Base-by-base conservation (phyloP, 192 early-diverging fungal genomes). In the Backusella liffmaniae region DNA sequence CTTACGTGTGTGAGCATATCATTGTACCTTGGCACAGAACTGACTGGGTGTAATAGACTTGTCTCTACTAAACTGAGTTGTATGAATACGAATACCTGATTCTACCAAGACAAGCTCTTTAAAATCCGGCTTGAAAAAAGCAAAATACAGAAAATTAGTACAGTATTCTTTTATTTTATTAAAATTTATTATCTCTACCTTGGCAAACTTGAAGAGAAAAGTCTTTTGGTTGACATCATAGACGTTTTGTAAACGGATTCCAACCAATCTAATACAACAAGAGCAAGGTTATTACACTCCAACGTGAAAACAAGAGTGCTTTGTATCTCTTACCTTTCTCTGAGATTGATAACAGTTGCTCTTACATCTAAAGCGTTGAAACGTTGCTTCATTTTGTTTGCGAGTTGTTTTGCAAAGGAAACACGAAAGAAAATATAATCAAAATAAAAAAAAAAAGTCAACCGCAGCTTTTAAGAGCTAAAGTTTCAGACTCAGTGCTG, bases 181-280 rank as follows among this genome's bases (percentile, higher is more conserved):
- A 32, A 32, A 32, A 7, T 59, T 59, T 12, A 39, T 1, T 3
- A 15, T 10, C 3, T 46, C 12, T 67, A 89, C 88, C 85, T 92
- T 90, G 74, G 94, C 90, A 71, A 99, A 98, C 78, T 98, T 98
- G 81, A 97, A 88, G 23, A 99, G 85, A 76, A 93, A 94, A 66
- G 96, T 98, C 81, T 93, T 93, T 7, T 87, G 73, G 72, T 94
- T 97, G 76, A 96, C 88, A 85, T 98, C 97, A 82, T 98, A 99
- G n/a, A 98, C 89, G 72, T 98, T 98, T 79, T 96, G 94, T 18
- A 99, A 85, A 8, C 98, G 94, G 59, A 97, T 82, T 4, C 94
- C 96, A 9, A 96, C 86, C 23, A 97, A 79, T 72, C 89, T 88
- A 77, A 32, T 3, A 32, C 32, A 32, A 46, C 74, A 70, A 35